phyloP scores from a whole-genome alignment of 78 protist genomes.

The Dictyostelium purpureum region DNA sequence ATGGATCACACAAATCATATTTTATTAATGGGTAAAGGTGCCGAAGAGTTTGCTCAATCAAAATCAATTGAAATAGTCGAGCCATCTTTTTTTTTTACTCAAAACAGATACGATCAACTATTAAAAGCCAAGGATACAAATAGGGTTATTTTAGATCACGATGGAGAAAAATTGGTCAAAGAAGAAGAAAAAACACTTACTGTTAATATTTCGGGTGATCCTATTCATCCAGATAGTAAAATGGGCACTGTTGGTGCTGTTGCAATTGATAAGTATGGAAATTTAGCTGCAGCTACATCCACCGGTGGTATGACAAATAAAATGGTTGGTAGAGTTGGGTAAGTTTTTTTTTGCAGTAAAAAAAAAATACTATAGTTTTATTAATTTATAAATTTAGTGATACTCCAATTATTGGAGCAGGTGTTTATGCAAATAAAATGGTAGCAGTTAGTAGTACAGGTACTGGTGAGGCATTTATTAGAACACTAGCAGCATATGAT shows the following conservation, averaged over 20 bases:
- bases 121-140: background rate
- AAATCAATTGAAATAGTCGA: constrained; percentile 50
- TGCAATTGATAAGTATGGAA: constrained; percentile 71
- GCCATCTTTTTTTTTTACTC: constrained; percentile 45
- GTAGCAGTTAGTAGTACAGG: constrained; percentile 82
- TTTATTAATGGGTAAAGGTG: constrained; percentile 65
- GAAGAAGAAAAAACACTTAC: background rate
- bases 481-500: constrained; percentile 41
- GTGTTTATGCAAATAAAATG: constrained; percentile 59
- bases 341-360: too few relatives aligned
- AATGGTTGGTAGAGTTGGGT: constrained; percentile 85
- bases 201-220: background rate
- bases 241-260: constrained; percentile 87
- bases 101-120: constrained; percentile 47
- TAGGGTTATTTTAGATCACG: constrained; percentile 24
- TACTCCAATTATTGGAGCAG: constrained; percentile 86
- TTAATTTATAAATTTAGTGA: too few relatives aligned
- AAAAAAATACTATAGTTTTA: too few relatives aligned
- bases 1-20: constrained; percentile 68
- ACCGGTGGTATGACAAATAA: constrained; percentile 89
- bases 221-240: constrained; percentile 2
- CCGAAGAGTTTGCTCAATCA: constrained; percentile 26
- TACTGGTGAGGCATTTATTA: constrained; percentile 75
- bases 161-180: constrained; percentile 1
- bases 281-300: constrained; percentile 84